A percentile compares a stretch with the other conserved stretches of the same genome.
These are phyloP conservation scores for Nakaseomyces nivariensis DNA, from an alignment of 1,139 yeast genomes.

Conservation along the genomic window DNA sequence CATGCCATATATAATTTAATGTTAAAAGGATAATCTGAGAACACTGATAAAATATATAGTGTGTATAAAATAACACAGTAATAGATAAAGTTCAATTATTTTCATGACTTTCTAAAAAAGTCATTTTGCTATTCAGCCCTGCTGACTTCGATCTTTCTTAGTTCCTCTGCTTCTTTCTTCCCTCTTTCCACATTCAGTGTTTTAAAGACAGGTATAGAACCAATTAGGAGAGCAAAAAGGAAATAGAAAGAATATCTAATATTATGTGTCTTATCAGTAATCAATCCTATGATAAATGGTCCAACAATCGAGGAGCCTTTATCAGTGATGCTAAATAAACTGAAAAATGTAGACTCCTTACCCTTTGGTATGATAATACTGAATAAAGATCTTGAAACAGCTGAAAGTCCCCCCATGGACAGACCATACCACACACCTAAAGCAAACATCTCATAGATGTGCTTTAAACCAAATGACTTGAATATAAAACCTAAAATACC, in stretches of 20 bases:
- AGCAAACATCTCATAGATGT: constrained; percentile 53
- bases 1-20: neutral
- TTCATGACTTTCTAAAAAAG: neutral
- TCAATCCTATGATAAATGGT: constrained; percentile 53
- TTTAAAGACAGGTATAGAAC: constrained; percentile 44
- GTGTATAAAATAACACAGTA: too few species aligned
- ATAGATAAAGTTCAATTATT: too few species aligned
- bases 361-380: constrained; percentile 59
- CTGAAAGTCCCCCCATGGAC: constrained; percentile 57
- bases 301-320: constrained; percentile 66
- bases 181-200: constrained; percentile 50
- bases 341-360: constrained; percentile 59
- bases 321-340: constrained; percentile 61
- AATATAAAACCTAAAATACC: constrained; percentile 54
- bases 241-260: constrained; percentile 60
- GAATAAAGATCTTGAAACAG: constrained; percentile 54
- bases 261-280: constrained; percentile 58
- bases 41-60: too few species aligned
- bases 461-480: constrained; percentile 42
- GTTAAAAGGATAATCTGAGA: neutral
- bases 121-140: neutral
- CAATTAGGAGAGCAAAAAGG: constrained; percentile 39
- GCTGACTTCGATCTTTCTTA: constrained; percentile 16
- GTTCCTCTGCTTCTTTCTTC: constrained; percentile 35
- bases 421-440: constrained; percentile 64